These are phyloP conservation scores for Blastocystis sp. DNA, from an alignment of 352 stramenopile genomes.

Conservation along the genomic window DNA sequence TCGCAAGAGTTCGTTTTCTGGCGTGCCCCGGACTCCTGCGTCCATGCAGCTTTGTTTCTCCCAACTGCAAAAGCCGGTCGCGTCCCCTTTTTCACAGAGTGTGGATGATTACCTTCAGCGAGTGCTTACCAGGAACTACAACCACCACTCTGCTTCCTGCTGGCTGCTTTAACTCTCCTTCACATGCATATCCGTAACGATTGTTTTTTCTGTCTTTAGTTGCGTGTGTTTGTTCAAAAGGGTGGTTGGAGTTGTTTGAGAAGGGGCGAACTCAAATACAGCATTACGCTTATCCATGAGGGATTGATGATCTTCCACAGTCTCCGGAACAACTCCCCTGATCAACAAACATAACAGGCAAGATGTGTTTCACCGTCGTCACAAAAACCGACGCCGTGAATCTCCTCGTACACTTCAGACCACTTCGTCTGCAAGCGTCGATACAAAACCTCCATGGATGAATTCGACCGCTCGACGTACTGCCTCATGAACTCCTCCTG, in stretches of 20 bases:
- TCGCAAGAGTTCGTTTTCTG: slow-evolving; percentile 29
- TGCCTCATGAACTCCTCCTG: slow-evolving; percentile 12
- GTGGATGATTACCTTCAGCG: slow-evolving; percentile 36
- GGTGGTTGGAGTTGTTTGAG: too few species aligned
- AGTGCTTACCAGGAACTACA: slow-evolving; percentile 24
- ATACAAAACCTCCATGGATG: slow-evolving; percentile 35
- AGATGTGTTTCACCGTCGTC: neutral
- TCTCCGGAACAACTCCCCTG: too few species aligned
- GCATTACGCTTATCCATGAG: too few species aligned
- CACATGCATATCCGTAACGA: neutral
- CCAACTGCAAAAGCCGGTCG: neutral
- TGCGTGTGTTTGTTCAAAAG: neutral
- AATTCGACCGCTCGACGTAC: slow-evolving; percentile 19
- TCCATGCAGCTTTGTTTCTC: slow-evolving; percentile 18
- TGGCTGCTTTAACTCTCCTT: slow-evolving; percentile 8
- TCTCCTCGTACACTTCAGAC: neutral
- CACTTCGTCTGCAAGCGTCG: neutral
- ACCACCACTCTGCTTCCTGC: slow-evolving; percentile 16
- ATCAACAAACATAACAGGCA: neutral
- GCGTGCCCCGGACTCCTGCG: neutral
- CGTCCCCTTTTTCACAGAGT: slow-evolving; percentile 11
- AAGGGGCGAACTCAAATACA: too few species aligned
- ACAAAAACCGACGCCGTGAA: neutral
- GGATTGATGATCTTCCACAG: too few species aligned
- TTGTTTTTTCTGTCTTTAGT: neutral